A percentile compares a stretch with the other conserved stretches of the same genome.
These are phyloP conservation scores for Cordyceps tenuipes DNA, from an alignment of 2,329 filamentous ascomycete genomes.

Conservation along the genomic window DNA sequence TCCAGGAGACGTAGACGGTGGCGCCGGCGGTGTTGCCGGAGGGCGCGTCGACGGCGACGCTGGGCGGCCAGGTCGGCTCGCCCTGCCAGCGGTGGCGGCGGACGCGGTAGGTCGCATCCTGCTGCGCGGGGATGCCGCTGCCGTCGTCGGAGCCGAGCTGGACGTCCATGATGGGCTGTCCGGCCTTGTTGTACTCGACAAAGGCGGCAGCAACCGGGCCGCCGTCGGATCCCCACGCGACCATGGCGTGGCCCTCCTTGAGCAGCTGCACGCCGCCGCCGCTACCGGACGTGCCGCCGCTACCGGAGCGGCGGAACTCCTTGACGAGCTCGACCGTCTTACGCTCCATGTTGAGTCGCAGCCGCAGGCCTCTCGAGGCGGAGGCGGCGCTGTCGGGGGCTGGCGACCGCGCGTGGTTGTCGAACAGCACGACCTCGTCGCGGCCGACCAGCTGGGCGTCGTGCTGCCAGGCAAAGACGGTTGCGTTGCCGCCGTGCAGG, in stretches of 20 bases:
- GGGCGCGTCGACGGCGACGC: constrained; percentile 20
- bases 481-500: constrained; percentile 25
- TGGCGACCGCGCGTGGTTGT: constrained; percentile 29
- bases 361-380: constrained; percentile 21
- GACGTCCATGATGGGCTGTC: constrained; percentile 19
- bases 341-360: constrained; percentile 21
- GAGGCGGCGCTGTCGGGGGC: constrained; percentile 23
- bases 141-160: constrained; percentile 15
- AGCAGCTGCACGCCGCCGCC: constrained; percentile 22
- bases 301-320: constrained; percentile 23
- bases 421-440: constrained; percentile 29
- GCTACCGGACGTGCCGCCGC: constrained; percentile 18
- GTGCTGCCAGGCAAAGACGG: constrained; percentile 32
- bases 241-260: constrained; percentile 21
- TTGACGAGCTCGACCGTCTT: constrained; percentile 23
- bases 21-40: constrained; percentile 18
- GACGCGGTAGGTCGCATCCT: constrained; percentile 20
- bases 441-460: constrained; percentile 26
- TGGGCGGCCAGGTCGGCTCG: constrained; percentile 22
- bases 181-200: constrained; percentile 21
- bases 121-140: background rate
- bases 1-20: constrained; percentile 23
- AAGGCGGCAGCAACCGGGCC: constrained; percentile 18
- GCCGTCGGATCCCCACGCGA: constrained; percentile 20
- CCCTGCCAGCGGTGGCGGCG: constrained; percentile 21